These are phyloP conservation scores for Botryotinia calthae DNA, from an alignment of 2,329 filamentous ascomycete species.

Conservation along the genomic window DNA sequence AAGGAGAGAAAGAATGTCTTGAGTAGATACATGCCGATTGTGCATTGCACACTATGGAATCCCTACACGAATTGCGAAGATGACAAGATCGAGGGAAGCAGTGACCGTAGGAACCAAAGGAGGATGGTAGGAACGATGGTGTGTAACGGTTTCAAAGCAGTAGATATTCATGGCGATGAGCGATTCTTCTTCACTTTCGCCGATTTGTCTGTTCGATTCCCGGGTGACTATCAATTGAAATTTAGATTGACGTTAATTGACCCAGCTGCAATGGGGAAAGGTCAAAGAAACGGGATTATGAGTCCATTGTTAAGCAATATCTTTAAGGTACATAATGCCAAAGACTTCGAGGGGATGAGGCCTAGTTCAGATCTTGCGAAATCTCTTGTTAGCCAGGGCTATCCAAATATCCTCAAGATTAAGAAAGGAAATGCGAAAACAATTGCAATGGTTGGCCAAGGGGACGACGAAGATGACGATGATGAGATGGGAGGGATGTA, in stretches of 20 bases:
- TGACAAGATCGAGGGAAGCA: conserved; percentile 60
- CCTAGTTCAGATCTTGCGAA: conserved; percentile 73
- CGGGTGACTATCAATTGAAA: conserved; percentile 70
- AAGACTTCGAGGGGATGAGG: conserved; percentile 83
- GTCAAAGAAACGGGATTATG: conserved; percentile 48
- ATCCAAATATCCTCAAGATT: conserved; percentile 67
- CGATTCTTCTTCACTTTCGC: conserved; percentile 86
- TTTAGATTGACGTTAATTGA: conserved; percentile 70
- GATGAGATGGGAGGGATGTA: conserved; percentile 28
- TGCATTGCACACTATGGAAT: conserved; percentile 76
- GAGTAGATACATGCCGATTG: conserved; percentile 32
- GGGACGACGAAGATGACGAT: conserved; percentile 32
- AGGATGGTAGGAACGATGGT: conserved; percentile 78
- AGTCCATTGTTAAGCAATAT: conserved; percentile 53
- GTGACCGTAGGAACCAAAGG: conserved; percentile 67
- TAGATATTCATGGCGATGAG: conserved; percentile 68
- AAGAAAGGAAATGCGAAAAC: conserved; percentile 78
- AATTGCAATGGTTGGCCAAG: conserved; percentile 37
- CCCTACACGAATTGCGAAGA: conserved; percentile 65
- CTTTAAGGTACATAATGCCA: conserved; percentile 80
- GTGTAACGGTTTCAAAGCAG: conserved; percentile 71
- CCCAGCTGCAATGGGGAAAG: conserved; percentile 42
- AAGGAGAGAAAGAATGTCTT: conserved; percentile 11
- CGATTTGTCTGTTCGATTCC: conserved; percentile 75
- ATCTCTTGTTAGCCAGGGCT: conserved; percentile 73